Percentiles rank a stretch among this genome's conserved stretches.
phyloP scores from a whole-genome alignment of 2,329 filamentous ascomycete genomes.

The Chrysoporthe cubensis region DNA sequence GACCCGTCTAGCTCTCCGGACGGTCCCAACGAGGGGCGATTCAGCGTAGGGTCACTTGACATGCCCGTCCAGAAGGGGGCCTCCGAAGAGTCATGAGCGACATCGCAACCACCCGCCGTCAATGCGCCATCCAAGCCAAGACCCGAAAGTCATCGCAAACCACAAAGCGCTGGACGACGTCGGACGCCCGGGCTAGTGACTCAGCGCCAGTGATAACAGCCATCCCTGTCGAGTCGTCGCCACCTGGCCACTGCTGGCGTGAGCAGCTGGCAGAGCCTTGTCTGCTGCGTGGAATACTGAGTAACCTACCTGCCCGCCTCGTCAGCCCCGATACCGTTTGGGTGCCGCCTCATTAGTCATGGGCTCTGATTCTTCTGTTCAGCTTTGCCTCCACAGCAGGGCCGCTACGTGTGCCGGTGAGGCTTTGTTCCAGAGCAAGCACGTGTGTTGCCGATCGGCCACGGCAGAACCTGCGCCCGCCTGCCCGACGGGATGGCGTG shows the following conservation, averaged over 20 bases:
- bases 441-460: too few relatives aligned
- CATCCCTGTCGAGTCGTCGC: background rate
- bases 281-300: background rate
- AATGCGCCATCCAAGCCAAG: background rate
- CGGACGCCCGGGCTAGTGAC: background rate
- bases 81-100: conserved; percentile 7
- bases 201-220: background rate
- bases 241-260: background rate
- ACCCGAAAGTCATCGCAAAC: background rate
- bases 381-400: too few relatives aligned
- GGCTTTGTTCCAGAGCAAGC: too few relatives aligned
- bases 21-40: background rate
- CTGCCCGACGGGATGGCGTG: background rate
- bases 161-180: background rate
- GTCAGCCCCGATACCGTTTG: too few relatives aligned
- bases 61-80: background rate
- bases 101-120: background rate
- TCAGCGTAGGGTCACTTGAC: background rate
- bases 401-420: too few relatives aligned
- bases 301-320: background rate
- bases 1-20: background rate
- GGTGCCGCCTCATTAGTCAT: too few relatives aligned
- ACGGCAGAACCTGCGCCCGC: background rate
- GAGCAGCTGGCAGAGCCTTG: conserved; percentile 1
- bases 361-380: too few relatives aligned